phyloP scores from a whole-genome alignment of 1,284 basidiomycete genomes.

The Abortiporus biennis region DNA sequence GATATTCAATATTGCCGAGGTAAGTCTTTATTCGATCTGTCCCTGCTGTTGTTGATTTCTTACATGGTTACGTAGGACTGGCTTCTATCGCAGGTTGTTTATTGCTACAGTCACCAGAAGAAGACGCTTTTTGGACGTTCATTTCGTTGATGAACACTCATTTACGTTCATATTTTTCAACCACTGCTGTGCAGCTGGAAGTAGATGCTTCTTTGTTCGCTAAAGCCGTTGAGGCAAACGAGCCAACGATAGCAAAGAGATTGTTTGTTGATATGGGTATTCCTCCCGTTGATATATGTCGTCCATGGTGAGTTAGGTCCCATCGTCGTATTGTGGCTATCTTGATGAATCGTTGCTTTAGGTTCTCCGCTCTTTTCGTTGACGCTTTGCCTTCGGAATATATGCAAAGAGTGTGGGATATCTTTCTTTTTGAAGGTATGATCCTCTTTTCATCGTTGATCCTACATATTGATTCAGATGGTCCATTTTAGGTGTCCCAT shows the following conservation, averaged over 20 bases:
- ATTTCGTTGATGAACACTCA: conserved; percentile 78
- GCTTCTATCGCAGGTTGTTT: conserved; percentile 75
- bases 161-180: conserved; percentile 76
- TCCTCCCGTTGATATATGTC: conserved; percentile 48
- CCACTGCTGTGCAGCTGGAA: conserved; percentile 67
- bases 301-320: conserved; percentile 45
- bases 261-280: conserved; percentile 63
- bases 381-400: conserved; percentile 75
- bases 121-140: conserved; percentile 94
- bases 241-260: conserved; percentile 59
- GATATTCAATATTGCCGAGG: conserved; percentile 67
- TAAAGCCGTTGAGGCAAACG: conserved; percentile 65
- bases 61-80: conserved; percentile 44
- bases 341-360: conserved; percentile 18
- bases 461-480: neutral
- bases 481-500: conserved; percentile 57
- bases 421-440: conserved; percentile 82
- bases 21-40: conserved; percentile 16
- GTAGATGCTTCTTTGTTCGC: conserved; percentile 78
- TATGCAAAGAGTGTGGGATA: conserved; percentile 79
- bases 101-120: conserved; percentile 78
- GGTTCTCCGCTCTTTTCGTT: conserved; percentile 73
- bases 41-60: conserved; percentile 9
- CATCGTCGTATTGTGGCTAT: neutral
- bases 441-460: neutral